These are phyloP conservation scores for Wolfiporia cocos DNA, from an alignment of 1,284 basidiomycete species.

Conservation along the genomic window DNA sequence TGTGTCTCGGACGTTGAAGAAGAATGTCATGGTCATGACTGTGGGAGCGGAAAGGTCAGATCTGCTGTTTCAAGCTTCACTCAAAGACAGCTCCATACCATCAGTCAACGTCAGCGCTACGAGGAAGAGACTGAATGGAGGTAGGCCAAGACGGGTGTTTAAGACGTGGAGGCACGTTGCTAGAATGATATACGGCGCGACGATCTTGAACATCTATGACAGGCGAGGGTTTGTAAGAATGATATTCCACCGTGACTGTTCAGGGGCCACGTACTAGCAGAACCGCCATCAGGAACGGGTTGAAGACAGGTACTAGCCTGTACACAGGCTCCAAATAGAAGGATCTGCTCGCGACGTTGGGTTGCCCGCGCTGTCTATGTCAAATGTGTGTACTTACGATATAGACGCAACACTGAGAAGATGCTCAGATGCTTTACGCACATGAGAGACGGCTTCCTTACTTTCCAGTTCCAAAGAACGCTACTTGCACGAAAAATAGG, in stretches of 20 bases:
- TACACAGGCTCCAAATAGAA: slow-evolving; percentile 91
- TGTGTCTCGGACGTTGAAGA: slow-evolving; percentile 78
- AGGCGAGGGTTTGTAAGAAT: background rate
- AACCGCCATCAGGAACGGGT: slow-evolving; percentile 79
- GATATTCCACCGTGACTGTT: background rate
- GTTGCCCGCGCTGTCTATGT: background rate
- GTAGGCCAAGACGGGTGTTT: slow-evolving; percentile 58
- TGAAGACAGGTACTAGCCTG: slow-evolving; percentile 82
- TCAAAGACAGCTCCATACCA: slow-evolving; percentile 30
- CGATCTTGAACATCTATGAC: slow-evolving; percentile 72
- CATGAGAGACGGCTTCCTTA: slow-evolving; percentile 31
- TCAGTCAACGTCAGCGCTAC: slow-evolving; percentile 72
- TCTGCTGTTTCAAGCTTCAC: slow-evolving; percentile 2
- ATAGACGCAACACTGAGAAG: slow-evolving; percentile 77
- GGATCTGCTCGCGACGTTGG: slow-evolving; percentile 38
- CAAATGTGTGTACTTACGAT: slow-evolving; percentile 43
- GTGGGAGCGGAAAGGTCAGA: slow-evolving; percentile 5
- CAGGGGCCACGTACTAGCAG: slow-evolving; percentile 44
- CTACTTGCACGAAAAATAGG: slow-evolving; percentile 83
- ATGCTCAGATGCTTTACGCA: slow-evolving; percentile 1
- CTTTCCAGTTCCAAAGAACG: slow-evolving; percentile 89
- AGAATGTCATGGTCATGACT: slow-evolving; percentile 82
- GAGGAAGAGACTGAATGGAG: slow-evolving; percentile 73
- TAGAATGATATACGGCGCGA: slow-evolving; percentile 76
- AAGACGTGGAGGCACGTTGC: slow-evolving; percentile 64